These are phyloP conservation scores for Naganishia sp. DNA, from an alignment of 1,284 basidiomycete genomes.

Conservation along the genomic window DNA sequence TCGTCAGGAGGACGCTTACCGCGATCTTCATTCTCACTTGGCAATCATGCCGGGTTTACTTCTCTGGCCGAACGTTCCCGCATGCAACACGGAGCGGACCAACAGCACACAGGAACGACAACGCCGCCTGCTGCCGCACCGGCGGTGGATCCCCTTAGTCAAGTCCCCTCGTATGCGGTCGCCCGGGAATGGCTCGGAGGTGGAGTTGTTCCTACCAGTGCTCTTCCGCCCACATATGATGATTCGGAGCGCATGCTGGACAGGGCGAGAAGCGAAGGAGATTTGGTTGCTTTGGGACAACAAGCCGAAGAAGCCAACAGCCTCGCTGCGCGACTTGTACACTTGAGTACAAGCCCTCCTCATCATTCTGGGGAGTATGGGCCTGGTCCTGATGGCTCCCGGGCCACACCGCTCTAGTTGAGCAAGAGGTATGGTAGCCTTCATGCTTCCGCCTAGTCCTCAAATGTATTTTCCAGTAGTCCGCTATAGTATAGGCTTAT, in stretches of 20 bases:
- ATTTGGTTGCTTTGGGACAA: slow-evolving; percentile 30
- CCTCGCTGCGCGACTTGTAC: slow-evolving; percentile 19
- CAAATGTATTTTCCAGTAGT: no score
- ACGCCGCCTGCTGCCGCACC: slow-evolving; percentile 9
- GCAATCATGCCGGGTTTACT: slow-evolving; percentile 33
- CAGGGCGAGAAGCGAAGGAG: slow-evolving; percentile 40
- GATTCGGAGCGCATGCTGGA: slow-evolving; percentile 56
- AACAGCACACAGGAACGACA: neutral
- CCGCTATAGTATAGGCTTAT: no score
- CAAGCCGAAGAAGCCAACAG: slow-evolving; percentile 27
- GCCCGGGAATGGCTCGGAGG: slow-evolving; percentile 81
- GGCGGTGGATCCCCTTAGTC: slow-evolving; percentile 47
- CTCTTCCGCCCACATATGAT: slow-evolving; percentile 78
- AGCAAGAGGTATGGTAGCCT: no score
- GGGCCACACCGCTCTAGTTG: slow-evolving; percentile 1
- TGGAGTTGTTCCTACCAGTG: slow-evolving; percentile 78
- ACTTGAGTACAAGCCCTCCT: slow-evolving; percentile 4
- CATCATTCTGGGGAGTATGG: slow-evolving; percentile 18
- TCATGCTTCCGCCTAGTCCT: no score
- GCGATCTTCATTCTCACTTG: slow-evolving; percentile 31
- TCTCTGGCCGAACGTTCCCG: slow-evolving; percentile 26
- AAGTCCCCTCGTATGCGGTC: slow-evolving; percentile 77
- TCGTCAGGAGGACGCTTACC: slow-evolving; percentile 11
- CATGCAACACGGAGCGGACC: neutral
- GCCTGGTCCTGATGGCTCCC: slow-evolving; percentile 16